Percentiles rank a stretch among this genome's conserved stretches.
Conservation (phyloP, 768 basidiomycete species). For the Flagelloscypha sp. region DNA sequence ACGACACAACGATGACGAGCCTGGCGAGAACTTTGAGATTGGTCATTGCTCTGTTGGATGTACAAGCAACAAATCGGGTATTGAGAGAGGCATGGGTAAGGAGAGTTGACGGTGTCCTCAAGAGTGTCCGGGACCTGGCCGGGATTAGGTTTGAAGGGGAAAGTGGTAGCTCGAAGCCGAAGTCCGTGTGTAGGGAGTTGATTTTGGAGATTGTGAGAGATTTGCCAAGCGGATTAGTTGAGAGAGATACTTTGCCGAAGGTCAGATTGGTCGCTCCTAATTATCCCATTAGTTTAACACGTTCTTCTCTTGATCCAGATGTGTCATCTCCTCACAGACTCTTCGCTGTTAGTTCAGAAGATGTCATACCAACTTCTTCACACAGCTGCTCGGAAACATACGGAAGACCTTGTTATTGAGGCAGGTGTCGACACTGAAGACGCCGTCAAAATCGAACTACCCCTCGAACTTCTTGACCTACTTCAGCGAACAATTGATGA, state of each 20-base stretch:
- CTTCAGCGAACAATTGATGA: conserved; percentile 41
- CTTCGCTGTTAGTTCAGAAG: conserved; percentile 58
- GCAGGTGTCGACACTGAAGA: conserved; percentile 71
- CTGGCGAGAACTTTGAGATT: conserved; percentile 67
- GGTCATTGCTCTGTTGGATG: conserved; percentile 58
- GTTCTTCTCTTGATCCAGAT: conserved; percentile 61
- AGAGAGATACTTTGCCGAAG: conserved; percentile 55
- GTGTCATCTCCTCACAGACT: conserved; percentile 68
- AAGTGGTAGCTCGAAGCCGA: conserved; percentile 41
- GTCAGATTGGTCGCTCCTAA: conserved; percentile 24
- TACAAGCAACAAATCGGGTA: conserved; percentile 63
- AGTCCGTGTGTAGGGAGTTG: conserved; percentile 58
- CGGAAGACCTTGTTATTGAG: conserved; percentile 81
- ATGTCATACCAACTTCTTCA: conserved; percentile 70
- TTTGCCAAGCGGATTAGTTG: conserved; percentile 53
- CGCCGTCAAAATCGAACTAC: conserved; percentile 45
- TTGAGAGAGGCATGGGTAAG: conserved; percentile 64
- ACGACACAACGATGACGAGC: conserved; percentile 48
- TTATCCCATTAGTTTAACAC: conserved; percentile 1
- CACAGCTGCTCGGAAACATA: conserved; percentile 62
- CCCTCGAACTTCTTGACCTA: conserved; percentile 57
- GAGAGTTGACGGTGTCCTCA: conserved; percentile 42
- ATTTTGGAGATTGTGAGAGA: conserved; percentile 63
- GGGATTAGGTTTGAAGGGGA: conserved; percentile 36
- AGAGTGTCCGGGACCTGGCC: conserved; percentile 54